Conservation (phyloP, 2,329 filamentous ascomycete genomes). For the Epichloe sibirici region DNA sequence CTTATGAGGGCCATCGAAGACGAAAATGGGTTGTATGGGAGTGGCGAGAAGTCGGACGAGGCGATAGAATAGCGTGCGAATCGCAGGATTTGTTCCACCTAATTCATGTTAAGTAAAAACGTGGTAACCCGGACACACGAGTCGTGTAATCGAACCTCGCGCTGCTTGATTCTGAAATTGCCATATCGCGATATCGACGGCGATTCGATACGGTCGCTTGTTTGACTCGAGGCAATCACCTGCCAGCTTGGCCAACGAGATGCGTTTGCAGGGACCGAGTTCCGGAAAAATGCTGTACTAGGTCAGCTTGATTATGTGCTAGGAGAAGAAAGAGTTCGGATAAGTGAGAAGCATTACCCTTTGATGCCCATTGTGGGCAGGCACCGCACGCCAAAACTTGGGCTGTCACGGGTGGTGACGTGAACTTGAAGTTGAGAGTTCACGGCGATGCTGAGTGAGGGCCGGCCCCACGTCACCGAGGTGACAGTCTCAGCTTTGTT, state of each 20-base stretch:
- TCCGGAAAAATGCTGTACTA: conserved; percentile 69
- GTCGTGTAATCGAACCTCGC: conserved; percentile 36
- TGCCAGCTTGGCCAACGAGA: conserved; percentile 73
- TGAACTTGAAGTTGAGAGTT: background rate
- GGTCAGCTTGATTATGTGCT: background rate
- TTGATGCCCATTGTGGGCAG: conserved; percentile 47
- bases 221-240: conserved; percentile 61
- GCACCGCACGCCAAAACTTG: background rate
- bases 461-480: conserved; percentile 17
- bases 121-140: too few species aligned
- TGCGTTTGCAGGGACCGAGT: conserved; percentile 66
- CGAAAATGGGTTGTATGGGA: conserved; percentile 77
- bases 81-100: conserved; percentile 79
- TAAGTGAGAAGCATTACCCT: conserved; percentile 30
- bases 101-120: conserved; percentile 4
- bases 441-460: background rate
- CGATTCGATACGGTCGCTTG: conserved; percentile 66
- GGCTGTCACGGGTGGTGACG: background rate
- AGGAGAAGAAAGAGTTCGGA: too few species aligned
- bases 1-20: conserved; percentile 80
- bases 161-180: conserved; percentile 85
- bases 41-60: conserved; percentile 63
- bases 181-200: conserved; percentile 95
- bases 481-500: conserved; percentile 14
- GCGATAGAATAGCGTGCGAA: conserved; percentile 87